Evolutionary conservation across 305 asterid species (phyloP).

Genomic region (Fraxinus sp.): DNA sequence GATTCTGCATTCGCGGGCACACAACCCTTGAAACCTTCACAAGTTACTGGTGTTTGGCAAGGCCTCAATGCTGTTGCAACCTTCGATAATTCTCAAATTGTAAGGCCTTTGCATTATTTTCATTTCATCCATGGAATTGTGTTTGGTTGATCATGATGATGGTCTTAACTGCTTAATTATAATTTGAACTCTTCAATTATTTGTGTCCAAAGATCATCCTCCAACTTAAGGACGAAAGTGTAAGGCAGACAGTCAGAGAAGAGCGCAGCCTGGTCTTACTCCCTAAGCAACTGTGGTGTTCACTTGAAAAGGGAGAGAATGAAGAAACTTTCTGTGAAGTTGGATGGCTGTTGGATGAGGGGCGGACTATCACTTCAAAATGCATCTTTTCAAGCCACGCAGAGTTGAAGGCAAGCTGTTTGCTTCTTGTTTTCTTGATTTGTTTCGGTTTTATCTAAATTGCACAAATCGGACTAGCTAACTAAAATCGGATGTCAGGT

Average conservation of each 20-base stretch:
- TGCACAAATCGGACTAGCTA: background rate
- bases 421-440: background rate
- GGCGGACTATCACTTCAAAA: constrained; percentile 63
- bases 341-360: constrained; percentile 71
- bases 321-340: constrained; percentile 56
- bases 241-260: constrained; percentile 43
- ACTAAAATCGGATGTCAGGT: background rate
- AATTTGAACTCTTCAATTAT: background rate
- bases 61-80: constrained; percentile 42
- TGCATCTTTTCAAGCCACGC: constrained; percentile 54
- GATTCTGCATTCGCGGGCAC: constrained; percentile 91
- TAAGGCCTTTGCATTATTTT: constrained; percentile 10
- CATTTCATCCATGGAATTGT: background rate
- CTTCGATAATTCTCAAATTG: constrained; percentile 32
- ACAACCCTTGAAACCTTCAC: constrained; percentile 45
- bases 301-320: constrained; percentile 32
- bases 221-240: constrained; percentile 40
- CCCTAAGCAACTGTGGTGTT: constrained; percentile 85
- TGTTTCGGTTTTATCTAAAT: background rate
- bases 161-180: background rate
- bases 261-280: constrained; percentile 48
- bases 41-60: constrained; percentile 62
- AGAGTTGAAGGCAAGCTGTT: constrained; percentile 51
- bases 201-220: constrained; percentile 38
- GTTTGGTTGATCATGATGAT: background rate